A percentile compares a stretch with the other conserved stretches of the same genome.
Conservation (phyloP, 257 asterid genomes). For the Solanum bulbocastanum region DNA sequence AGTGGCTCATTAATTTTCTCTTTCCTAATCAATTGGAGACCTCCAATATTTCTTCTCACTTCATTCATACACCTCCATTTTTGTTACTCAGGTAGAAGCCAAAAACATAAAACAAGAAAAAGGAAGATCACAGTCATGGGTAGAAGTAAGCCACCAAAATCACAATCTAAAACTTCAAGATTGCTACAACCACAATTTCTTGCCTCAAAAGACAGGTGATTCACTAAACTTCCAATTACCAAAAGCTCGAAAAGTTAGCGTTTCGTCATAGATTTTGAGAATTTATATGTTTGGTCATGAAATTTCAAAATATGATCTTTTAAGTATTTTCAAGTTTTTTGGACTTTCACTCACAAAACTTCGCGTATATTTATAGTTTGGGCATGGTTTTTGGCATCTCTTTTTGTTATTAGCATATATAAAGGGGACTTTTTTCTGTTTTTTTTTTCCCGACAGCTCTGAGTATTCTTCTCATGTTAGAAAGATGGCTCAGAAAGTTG, state of each 20-base stretch:
- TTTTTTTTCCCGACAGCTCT: neutral
- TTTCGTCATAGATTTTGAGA: neutral
- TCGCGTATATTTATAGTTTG: neutral
- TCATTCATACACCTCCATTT: conserved; percentile 7
- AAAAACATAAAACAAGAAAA: neutral
- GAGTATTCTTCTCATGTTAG: conserved; percentile 17
- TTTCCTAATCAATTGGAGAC: conserved; percentile 21
- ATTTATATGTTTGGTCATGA: neutral
- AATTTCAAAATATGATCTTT: neutral
- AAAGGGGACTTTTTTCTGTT: neutral
- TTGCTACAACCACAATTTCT: conserved; percentile 5
- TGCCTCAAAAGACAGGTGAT: conserved; percentile 46
- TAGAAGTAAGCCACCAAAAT: conserved; percentile 5
- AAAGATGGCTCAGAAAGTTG: conserved; percentile 40
- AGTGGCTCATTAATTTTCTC: neutral
- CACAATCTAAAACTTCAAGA: conserved; percentile 10
- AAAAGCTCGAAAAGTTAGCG: neutral
- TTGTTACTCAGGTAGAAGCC: neutral
- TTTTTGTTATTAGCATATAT: neutral
- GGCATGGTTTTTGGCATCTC: neutral
- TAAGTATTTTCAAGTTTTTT: neutral
- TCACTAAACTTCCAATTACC: neutral
- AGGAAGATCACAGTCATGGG: conserved; percentile 7
- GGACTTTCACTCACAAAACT: neutral
- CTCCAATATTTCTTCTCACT: conserved; percentile 2